Evolutionary conservation across 75 land plant species (phyloP).

Genomic region (Chamaecyparis obtusa): DNA sequence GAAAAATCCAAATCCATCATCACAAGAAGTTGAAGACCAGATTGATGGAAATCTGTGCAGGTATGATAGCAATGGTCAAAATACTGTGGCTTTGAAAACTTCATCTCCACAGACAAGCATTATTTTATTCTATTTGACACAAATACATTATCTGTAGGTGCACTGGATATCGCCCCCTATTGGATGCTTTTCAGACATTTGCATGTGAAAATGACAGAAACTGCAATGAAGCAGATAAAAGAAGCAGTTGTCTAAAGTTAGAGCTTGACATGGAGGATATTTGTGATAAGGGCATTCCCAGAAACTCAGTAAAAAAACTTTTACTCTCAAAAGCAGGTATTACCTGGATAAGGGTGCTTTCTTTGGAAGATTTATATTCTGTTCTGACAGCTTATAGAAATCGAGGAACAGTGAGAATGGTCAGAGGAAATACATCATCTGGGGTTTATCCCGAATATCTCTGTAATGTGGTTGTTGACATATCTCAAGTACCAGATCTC

Average conservation of each 20-base stretch:
- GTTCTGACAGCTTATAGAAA: constrained; percentile 13
- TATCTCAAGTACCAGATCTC: constrained; percentile 20
- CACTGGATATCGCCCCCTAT: constrained; percentile 37
- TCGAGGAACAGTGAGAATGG: constrained; percentile 15
- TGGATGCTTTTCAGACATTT: constrained; percentile 37
- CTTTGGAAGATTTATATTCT: constrained; percentile 20
- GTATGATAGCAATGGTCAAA: background rate
- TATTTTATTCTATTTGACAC: background rate
- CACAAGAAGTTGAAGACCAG: constrained; percentile 34
- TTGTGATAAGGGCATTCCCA: background rate
- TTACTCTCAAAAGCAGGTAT: constrained; percentile 14
- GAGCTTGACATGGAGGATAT: constrained; percentile 20
- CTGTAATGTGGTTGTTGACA: constrained; percentile 21
- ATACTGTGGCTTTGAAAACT: background rate
- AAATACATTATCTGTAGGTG: constrained; percentile 16
- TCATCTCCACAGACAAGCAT: background rate
- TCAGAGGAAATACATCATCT: constrained; percentile 27
- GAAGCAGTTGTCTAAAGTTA: background rate
- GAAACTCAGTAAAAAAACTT: background rate
- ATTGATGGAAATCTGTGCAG: constrained; percentile 39
- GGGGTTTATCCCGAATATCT: constrained; percentile 21
- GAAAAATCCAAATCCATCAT: constrained; percentile 19
- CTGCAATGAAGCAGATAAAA: background rate
- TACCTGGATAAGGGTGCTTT: constrained; percentile 24
- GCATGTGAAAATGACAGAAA: constrained; percentile 4